Evolutionary conservation across 306 rosid species (phyloP).

Genomic region (Glycyrrhiza uralensis): DNA sequence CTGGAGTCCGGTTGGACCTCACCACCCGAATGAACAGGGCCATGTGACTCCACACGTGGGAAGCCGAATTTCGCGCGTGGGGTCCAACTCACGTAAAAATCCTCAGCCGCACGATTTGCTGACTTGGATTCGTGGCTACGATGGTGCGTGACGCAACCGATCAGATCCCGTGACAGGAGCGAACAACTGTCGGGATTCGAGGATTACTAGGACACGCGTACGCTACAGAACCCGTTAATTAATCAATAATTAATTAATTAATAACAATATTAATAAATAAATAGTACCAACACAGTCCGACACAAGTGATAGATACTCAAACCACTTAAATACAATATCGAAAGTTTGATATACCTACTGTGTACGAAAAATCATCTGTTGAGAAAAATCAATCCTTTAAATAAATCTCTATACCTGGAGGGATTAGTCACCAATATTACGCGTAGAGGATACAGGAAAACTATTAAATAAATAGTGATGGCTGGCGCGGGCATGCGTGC

Average conservation of each 20-base stretch:
- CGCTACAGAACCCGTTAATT: conserved; percentile 14
- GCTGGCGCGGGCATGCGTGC: conserved; percentile 35
- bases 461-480: too few species aligned
- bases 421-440: too few species aligned
- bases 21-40: conserved; percentile 14
- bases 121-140: not conserved
- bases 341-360: too few species aligned
- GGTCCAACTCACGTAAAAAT: not conserved
- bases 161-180: conserved; percentile 20
- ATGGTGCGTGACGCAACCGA: conserved; percentile 16
- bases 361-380: too few species aligned
- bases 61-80: conserved; percentile 22
- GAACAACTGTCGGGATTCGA: conserved; percentile 48
- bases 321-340: too few species aligned
- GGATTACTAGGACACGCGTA: conserved; percentile 59
- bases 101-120: conserved; percentile 8
- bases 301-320: too few species aligned
- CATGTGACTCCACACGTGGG: conserved; percentile 44
- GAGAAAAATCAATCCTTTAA: too few species aligned
- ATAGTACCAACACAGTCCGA: too few species aligned
- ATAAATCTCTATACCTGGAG: too few species aligned
- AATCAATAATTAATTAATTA: too few species aligned
- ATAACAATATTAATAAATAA: not conserved
- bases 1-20: conserved; percentile 43
- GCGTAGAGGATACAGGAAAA: too few species aligned